Evolutionary conservation across 176 grass and related monocot genomes (phyloP), one percentile per base, ranked within the genome.

Genomic region (Oryza meridionalis): DNA sequence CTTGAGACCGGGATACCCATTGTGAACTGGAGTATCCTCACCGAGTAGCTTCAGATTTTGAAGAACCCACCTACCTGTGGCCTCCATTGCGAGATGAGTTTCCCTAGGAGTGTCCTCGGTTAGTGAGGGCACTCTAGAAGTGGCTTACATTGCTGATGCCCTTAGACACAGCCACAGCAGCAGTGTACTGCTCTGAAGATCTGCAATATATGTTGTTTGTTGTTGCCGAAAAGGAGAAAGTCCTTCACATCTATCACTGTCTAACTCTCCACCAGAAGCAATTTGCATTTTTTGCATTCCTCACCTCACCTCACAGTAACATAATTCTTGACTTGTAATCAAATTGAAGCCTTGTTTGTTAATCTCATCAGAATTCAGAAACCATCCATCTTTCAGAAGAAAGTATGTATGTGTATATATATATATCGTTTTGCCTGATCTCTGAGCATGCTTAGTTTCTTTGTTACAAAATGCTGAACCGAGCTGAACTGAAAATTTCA

Each of bases 231-330:
- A 66, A 72, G 79, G 40, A 82, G 38, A 83, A 83, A 13, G 11
- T 19, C 58, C 81, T 55, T 73, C 67, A 68, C n/a, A 72, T 29
- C 29, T 29, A 29, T 83, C 86, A 13, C 42, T 72, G 25, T 76
- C 63, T 78, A 59, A 21, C 29, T 73, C 44, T 67, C 37, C 32
- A 13, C 82, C 46, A 77, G 73, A 84, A 84, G 73, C 64, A 84
- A 84, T 33, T 33, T 33, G 32, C 32, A 33, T 33, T 33, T 29
- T 33, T 33, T 33, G 32, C 32, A 33, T 33, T 33, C 32, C 32
- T 33, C 32, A 33, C 32, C 32, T 5, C 32, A 33, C 4, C 46
- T 86, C 70, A 69, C 77, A 69, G 78, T 86, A 74, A 80, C 44
- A 55, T 81, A 55, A 38, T 25, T 40, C 78, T 82, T 70, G 64